Conservation (phyloP, 768 basidiomycete genomes). For the Tremella fuciformis region DNA sequence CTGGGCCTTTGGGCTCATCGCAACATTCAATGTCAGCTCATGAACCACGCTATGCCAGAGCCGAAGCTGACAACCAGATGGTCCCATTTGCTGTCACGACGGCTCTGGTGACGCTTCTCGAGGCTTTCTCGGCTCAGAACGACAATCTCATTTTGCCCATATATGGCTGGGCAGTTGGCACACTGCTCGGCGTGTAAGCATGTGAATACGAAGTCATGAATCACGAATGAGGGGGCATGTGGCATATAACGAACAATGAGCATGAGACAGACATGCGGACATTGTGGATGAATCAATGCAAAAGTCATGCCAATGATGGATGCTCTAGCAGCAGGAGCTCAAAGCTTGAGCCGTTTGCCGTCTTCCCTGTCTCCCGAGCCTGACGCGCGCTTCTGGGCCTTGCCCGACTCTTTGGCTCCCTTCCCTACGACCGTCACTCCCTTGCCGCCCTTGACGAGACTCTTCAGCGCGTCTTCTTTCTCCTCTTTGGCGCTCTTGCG, state of each 20-base stretch:
- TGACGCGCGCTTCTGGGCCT: constrained; percentile 24
- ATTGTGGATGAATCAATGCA: no score
- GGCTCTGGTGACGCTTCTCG: constrained; percentile 68
- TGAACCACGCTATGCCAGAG: background rate
- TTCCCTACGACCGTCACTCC: constrained; percentile 52
- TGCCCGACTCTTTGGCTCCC: constrained; percentile 32
- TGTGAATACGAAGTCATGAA: background rate
- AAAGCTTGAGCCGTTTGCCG: constrained; percentile 2
- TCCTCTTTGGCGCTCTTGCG: constrained; percentile 62
- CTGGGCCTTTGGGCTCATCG: constrained; percentile 66
- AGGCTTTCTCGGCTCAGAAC: constrained; percentile 91
- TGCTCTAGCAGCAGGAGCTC: background rate
- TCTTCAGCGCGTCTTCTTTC: constrained; percentile 79
- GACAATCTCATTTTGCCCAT: constrained; percentile 96
- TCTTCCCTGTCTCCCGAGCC: constrained; percentile 5
- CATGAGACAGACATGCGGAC: no score
- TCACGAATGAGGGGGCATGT: no score
- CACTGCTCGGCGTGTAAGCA: constrained; percentile 57
- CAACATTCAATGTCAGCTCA: constrained; percentile 69
- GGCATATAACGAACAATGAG: no score
- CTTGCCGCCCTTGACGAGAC: constrained; percentile 69
- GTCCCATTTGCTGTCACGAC: constrained; percentile 65
- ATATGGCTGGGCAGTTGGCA: constrained; percentile 88
- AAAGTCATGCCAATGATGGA: no score
- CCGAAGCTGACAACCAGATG: constrained; percentile 56